Evolutionary conservation across 1,284 basidiomycete species (phyloP).

Genomic region (Moesziomyces aphidis): DNA sequence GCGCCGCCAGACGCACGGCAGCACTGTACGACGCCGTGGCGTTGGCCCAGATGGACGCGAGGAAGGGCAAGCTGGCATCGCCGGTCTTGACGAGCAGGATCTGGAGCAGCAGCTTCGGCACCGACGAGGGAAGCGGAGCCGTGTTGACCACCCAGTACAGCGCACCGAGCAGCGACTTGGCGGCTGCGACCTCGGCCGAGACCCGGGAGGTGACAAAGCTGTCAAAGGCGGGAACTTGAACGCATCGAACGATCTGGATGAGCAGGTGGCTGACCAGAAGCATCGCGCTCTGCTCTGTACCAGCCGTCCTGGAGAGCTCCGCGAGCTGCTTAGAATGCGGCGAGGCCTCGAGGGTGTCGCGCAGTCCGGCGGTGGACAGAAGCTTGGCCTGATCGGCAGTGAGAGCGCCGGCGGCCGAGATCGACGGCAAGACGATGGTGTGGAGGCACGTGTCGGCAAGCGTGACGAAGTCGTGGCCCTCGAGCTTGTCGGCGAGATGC

Average conservation of each 20-base stretch:
- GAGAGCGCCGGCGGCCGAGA: slow-evolving; percentile 9
- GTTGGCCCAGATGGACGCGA: slow-evolving; percentile 76
- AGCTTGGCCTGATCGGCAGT: slow-evolving; percentile 21
- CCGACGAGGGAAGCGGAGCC: slow-evolving; percentile 11
- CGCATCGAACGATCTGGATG: slow-evolving; percentile 33
- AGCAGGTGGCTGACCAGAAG: slow-evolving; percentile 26
- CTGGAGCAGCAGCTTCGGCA: slow-evolving; percentile 33
- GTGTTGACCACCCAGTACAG: slow-evolving; percentile 47
- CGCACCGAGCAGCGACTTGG: slow-evolving; percentile 20
- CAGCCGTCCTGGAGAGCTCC: slow-evolving; percentile 16
- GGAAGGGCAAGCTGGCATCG: slow-evolving; percentile 82
- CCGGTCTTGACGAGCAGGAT: slow-evolving; percentile 77
- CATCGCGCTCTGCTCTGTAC: slow-evolving; percentile 26
- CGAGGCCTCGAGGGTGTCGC: slow-evolving; percentile 20
- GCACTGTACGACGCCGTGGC: slow-evolving; percentile 53
- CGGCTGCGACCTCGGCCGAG: slow-evolving; percentile 14
- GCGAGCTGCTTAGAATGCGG: slow-evolving; percentile 24
- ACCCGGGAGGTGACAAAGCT: slow-evolving; percentile 31
- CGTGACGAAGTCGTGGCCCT: slow-evolving; percentile 12
- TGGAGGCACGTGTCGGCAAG: slow-evolving; percentile 18
- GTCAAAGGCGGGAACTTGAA: slow-evolving; percentile 24
- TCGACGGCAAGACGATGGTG: slow-evolving; percentile 16
- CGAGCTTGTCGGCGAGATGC: slow-evolving; percentile 16
- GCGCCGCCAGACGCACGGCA: slow-evolving; percentile 76
- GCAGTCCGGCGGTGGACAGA: slow-evolving; percentile 8